Percentiles rank a stretch among this genome's conserved stretches.
Conservation (phyloP, 306 rosid genomes). For the Prinsepia uniflora region DNA sequence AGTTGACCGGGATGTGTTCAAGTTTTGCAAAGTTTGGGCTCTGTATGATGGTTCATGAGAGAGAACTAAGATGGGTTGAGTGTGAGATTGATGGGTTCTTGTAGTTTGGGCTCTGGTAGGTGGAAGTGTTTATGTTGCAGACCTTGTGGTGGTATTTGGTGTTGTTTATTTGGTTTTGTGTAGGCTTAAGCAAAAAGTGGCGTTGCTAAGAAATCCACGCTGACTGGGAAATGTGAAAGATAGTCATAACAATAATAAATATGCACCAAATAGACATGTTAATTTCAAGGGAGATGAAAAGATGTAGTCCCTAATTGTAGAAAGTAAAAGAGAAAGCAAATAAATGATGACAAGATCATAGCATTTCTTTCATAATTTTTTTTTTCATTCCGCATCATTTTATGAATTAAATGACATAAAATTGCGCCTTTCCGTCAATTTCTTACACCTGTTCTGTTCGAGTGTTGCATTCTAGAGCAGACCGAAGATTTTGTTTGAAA, state of each 20-base stretch:
- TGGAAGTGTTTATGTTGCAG: background rate
- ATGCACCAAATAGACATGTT: too few species aligned
- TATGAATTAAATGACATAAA: background rate
- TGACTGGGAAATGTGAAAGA: background rate
- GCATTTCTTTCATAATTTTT: background rate
- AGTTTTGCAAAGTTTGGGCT: background rate
- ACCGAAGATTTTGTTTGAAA: background rate
- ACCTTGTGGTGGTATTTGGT: background rate
- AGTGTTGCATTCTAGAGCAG: background rate
- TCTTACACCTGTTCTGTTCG: background rate
- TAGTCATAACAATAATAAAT: background rate
- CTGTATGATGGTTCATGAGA: background rate
- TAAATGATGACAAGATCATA: background rate
- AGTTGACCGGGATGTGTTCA: background rate
- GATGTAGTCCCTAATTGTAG: background rate
- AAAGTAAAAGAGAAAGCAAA: background rate
- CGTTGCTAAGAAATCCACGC: background rate
- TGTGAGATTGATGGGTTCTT: constrained; percentile 1
- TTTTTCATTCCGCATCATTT: background rate
- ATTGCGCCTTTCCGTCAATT: background rate
- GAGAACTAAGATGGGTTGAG: constrained; percentile 5
- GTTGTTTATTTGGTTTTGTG: background rate
- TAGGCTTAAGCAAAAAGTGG: background rate
- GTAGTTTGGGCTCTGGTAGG: background rate
- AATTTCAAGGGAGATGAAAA: background rate